phyloP scores from a whole-genome alignment of 805 yeast genomes.

The Teunomyces tritomae region DNA sequence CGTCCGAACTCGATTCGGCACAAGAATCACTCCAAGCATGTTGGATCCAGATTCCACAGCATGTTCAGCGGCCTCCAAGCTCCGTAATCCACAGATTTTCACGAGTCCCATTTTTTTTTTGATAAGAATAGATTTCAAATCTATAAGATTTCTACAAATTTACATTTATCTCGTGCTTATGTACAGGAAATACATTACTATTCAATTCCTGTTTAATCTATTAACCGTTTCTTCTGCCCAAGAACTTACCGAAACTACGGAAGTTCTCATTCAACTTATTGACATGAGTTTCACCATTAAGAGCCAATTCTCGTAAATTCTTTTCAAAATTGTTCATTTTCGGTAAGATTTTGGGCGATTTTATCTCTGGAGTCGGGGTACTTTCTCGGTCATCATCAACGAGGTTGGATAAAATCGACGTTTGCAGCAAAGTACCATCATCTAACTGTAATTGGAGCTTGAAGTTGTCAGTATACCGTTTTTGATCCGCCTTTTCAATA shows the following conservation, averaged over 20 bases:
- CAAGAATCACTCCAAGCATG: slow-evolving; percentile 80
- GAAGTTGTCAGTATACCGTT: slow-evolving; percentile 36
- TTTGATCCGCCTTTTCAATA: slow-evolving; percentile 28
- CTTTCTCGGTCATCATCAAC: slow-evolving; percentile 21
- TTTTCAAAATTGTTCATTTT: slow-evolving; percentile 44
- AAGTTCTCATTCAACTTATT: slow-evolving; percentile 66
- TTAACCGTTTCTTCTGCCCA: slow-evolving; percentile 30
- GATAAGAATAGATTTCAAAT: no score
- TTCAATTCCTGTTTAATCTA: neutral
- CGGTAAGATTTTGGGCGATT: slow-evolving; percentile 26
- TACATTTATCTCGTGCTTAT: neutral
- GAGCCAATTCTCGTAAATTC: slow-evolving; percentile 45
- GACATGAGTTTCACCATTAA: slow-evolving; percentile 57
- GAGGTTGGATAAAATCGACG: slow-evolving; percentile 31
- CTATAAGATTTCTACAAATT: neutral
- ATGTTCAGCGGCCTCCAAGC: slow-evolving; percentile 61
- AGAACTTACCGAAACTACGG: slow-evolving; percentile 57
- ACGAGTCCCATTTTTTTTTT: slow-evolving; percentile 18
- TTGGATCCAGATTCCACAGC: slow-evolving; percentile 76
- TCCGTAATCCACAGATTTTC: slow-evolving; percentile 82
- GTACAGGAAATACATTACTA: neutral
- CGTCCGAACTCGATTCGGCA: slow-evolving; percentile 77
- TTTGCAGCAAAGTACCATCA: slow-evolving; percentile 23
- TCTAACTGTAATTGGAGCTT: slow-evolving; percentile 31
- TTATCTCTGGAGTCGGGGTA: slow-evolving; percentile 8